Conservation (phyloP, 768 basidiomycete species). For the Pisolithus albus region DNA sequence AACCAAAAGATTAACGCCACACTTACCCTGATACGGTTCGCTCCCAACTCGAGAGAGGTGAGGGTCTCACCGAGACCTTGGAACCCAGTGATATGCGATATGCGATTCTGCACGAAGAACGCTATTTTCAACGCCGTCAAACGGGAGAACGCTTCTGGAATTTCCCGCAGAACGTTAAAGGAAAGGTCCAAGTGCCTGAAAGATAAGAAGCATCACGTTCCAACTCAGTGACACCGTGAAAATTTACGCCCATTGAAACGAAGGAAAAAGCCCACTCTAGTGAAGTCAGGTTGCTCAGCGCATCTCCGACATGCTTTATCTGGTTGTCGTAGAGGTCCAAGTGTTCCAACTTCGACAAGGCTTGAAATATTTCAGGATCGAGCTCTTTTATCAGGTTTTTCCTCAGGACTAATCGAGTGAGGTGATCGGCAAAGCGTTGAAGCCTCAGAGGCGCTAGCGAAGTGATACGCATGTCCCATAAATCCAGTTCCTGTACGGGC, state of each 20-base stretch:
- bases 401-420: slow-evolving; percentile 75
- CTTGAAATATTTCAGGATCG: slow-evolving; percentile 63
- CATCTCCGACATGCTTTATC: slow-evolving; percentile 64
- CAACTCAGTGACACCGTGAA: background rate
- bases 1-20: background rate
- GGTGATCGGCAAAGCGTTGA: slow-evolving; percentile 58
- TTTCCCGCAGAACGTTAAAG: slow-evolving; percentile 78
- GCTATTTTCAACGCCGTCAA: slow-evolving; percentile 64
- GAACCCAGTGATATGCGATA: slow-evolving; percentile 69
- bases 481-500: slow-evolving; percentile 67
- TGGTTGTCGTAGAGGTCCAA: slow-evolving; percentile 96
- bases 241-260: background rate
- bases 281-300: slow-evolving; percentile 49
- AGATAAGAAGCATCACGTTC: background rate
- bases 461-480: slow-evolving; percentile 72
- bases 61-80: slow-evolving; percentile 48
- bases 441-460: slow-evolving; percentile 64
- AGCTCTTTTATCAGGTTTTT: slow-evolving; percentile 77
- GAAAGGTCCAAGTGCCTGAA: slow-evolving; percentile 82
- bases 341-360: slow-evolving; percentile 70
- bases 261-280: slow-evolving; percentile 43
- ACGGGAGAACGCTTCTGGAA: slow-evolving; percentile 56
- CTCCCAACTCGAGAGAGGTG: slow-evolving; percentile 85
- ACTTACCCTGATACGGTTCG: slow-evolving; percentile 79
- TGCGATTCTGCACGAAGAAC: slow-evolving; percentile 97